Percentiles rank a stretch among this genome's conserved stretches.
phyloP scores from a whole-genome alignment of 192 early-diverging fungal species.

The Gonapodya prolifera region DNA sequence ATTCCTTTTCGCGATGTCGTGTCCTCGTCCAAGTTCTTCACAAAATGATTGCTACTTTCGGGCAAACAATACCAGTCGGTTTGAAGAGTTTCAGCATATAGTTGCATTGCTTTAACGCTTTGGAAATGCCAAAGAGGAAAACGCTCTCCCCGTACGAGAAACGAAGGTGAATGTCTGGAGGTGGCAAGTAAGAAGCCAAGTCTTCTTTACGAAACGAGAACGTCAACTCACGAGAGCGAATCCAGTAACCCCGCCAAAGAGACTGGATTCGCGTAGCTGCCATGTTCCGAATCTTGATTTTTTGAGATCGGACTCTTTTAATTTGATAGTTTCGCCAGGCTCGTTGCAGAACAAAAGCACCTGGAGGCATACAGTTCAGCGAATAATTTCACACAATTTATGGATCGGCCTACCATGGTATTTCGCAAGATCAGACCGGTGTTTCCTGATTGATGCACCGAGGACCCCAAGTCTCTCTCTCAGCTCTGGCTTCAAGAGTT shows the following conservation, averaged over 20 bases:
- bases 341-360: conserved; percentile 36
- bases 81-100: conserved; percentile 48
- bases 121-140: conserved; percentile 39
- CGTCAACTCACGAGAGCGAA: conserved; percentile 30
- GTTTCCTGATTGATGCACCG: conserved; percentile 27
- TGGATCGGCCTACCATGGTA: background rate
- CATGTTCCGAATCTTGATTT: conserved; percentile 34
- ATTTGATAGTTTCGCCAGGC: conserved; percentile 28
- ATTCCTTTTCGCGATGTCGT: too few species aligned
- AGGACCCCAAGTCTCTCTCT: conserved; percentile 23
- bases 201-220: background rate
- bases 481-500: conserved; percentile 29
- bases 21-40: too few species aligned
- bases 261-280: conserved; percentile 42
- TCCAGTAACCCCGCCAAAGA: conserved; percentile 43
- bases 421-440: conserved; percentile 13
- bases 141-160: conserved; percentile 48
- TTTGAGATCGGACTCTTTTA: conserved; percentile 27
- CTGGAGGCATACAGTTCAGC: conserved; percentile 18
- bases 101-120: conserved; percentile 32
- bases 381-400: background rate
- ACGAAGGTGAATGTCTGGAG: conserved; percentile 33
- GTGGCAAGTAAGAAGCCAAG: conserved; percentile 3
- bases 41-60: conserved; percentile 10
- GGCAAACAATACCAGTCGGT: conserved; percentile 23